A percentile compares a stretch with the other conserved stretches of the same genome.
These are phyloP conservation scores for Aethionema arabicum DNA, from an alignment of 345 rosid genomes.

Conservation along the genomic window DNA sequence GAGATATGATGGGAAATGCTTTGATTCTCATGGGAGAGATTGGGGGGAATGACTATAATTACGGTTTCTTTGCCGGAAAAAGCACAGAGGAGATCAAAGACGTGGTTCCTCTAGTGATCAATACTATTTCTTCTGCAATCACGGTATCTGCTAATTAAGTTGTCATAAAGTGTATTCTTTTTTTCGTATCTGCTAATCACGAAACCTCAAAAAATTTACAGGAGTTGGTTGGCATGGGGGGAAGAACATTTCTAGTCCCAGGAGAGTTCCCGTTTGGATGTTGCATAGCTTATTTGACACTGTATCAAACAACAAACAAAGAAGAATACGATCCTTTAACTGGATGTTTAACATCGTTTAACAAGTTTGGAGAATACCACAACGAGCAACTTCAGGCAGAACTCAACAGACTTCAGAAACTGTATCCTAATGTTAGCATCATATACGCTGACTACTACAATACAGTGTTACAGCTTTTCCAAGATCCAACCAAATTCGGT, in stretches of 20 bases:
- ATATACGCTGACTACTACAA: conserved; percentile 48
- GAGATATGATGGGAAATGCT: conserved; percentile 35
- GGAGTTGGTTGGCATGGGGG: conserved; percentile 50
- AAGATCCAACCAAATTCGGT: conserved; percentile 46
- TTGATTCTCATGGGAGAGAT: conserved; percentile 59
- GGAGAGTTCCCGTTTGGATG: conserved; percentile 50
- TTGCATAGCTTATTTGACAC: conserved; percentile 30
- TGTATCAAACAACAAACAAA: conserved; percentile 29
- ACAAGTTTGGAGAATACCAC: conserved; percentile 42
- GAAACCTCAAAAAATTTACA: conserved; percentile 15
- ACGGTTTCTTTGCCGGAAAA: conserved; percentile 25
- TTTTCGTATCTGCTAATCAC: not conserved
- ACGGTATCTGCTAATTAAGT: conserved; percentile 27
- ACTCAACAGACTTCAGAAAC: conserved; percentile 28
- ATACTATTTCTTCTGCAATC: conserved; percentile 38
- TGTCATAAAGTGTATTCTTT: not conserved
- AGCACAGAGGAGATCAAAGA: conserved; percentile 27
- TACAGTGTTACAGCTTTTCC: conserved; percentile 24
- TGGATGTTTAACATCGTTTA: conserved; percentile 45
- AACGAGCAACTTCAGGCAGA: conserved; percentile 36
- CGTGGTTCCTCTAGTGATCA: conserved; percentile 41
- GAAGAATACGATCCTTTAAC: conserved; percentile 42
- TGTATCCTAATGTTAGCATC: conserved; percentile 39
- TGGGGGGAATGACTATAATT: conserved; percentile 55
- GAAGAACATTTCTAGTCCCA: conserved; percentile 45